Evolutionary conservation across 768 basidiomycete genomes (phyloP), one percentile per base, ranked within the genome.

Genomic region (Dioszegia crocea): DNA sequence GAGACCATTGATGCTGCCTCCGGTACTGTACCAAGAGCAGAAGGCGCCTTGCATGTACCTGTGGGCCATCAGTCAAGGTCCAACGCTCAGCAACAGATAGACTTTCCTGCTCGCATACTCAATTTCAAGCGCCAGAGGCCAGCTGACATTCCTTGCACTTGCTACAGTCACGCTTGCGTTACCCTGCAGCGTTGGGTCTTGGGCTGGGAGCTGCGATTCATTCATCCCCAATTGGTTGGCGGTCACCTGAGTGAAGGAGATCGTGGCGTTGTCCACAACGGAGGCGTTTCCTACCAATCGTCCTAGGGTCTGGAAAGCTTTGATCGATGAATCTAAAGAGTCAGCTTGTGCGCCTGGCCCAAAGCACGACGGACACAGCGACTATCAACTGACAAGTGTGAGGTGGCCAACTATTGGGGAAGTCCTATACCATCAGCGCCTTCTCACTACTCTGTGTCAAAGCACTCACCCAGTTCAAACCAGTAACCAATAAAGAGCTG

Each of bases 1-100:
- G 38, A 91, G 19, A 16, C 82, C 82, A 0, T 84, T 81, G 43
- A 97, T 88, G 3, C 85, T 85, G 4, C 93, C 93, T 31, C 93
- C 93, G 0, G 91, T 96, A n/a, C 63, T 62, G 44, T 67, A 89
- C 92, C 93, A 97, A 65, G 88, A 90, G 76, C 93, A 96, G 61
- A 94, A 82, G 1, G 84, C 84, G 62, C 89, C 87, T 26, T 86
- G 80, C 65, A 88, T 80, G 75, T 92, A 94, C 38, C 60, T 62
- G n/a, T 11, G 9, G 6, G 23, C n/a, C 14, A 27, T 52, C 56
- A 56, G 59, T 17, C 38, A 17, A 5, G 3, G 21, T 16, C 40
- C 11, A 27, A 39, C 12, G 24, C 21, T 16, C 12, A 21, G 16
- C 31, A 27, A 11, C n/a, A 12, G 23, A 19, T 27, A 58, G 21